phyloP scores from a whole-genome alignment of 2,329 filamentous ascomycete genomes.

The Aspergillus fumigatus region DNA sequence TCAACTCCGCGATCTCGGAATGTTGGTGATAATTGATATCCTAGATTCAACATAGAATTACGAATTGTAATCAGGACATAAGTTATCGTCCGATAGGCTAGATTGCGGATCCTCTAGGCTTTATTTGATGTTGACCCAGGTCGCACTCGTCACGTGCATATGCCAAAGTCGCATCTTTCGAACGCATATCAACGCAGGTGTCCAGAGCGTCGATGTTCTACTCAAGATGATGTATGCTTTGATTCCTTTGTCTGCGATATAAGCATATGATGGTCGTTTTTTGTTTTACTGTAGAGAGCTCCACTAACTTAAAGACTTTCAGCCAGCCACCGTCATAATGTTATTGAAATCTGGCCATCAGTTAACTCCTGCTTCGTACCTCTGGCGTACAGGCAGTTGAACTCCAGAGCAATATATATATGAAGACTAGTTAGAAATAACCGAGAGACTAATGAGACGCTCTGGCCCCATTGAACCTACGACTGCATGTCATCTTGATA shows the following conservation, averaged over 20 bases:
- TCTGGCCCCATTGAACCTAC: neutral
- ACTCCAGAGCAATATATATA: neutral
- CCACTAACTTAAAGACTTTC: neutral
- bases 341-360: neutral
- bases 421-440: neutral
- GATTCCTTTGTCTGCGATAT: neutral
- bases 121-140: neutral
- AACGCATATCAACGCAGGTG: no score
- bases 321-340: neutral
- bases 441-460: neutral
- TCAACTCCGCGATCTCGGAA: neutral
- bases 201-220: neutral
- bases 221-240: neutral
- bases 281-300: neutral
- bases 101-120: neutral
- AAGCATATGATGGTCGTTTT: neutral
- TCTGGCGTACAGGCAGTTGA: neutral
- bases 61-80: neutral
- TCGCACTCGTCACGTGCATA: neutral
- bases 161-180: no score
- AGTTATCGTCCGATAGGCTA: neutral
- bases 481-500: neutral
- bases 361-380: neutral
- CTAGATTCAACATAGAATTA: neutral
- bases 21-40: neutral